phyloP scores from a whole-genome alignment of 331 rosid genomes.

The Acacia concinna region DNA sequence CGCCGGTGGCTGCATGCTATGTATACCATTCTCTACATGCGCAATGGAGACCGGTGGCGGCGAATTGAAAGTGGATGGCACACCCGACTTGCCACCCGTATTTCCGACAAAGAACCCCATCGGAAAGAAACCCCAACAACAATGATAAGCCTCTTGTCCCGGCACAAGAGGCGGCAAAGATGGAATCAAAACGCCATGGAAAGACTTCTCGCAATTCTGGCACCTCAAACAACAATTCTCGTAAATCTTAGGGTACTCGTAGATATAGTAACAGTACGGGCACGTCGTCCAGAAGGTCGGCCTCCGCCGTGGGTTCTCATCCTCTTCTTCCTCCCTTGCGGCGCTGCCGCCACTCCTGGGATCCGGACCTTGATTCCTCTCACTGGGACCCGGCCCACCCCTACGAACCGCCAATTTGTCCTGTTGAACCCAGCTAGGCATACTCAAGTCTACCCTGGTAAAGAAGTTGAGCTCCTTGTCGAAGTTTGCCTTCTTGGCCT shows the following conservation, averaged over 20 bases:
- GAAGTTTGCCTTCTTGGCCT: conserved; percentile 50
- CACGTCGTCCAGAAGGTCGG: conserved; percentile 88
- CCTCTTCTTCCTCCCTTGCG: conserved; percentile 20
- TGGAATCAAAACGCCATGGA: conserved; percentile 62
- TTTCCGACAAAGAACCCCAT: conserved; percentile 60
- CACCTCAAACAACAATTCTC: conserved; percentile 77
- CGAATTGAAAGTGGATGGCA: conserved; percentile 53
- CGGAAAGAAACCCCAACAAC: conserved; percentile 93
- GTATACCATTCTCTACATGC: conserved; percentile 25
- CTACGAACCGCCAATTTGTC: conserved; percentile 61
- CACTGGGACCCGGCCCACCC: conserved; percentile 27
- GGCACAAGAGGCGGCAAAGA: conserved; percentile 73
- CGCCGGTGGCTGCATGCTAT: background rate
- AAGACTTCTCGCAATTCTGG: conserved; percentile 70
- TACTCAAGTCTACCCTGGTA: conserved; percentile 54
- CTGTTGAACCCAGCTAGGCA: conserved; percentile 50
- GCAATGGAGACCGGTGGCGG: conserved; percentile 51
- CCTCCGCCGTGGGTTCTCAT: conserved; percentile 38
- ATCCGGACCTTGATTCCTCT: conserved; percentile 8
- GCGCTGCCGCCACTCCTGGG: background rate
- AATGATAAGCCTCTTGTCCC: conserved; percentile 80
- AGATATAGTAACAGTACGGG: conserved; percentile 80
- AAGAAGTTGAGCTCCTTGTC: conserved; percentile 62
- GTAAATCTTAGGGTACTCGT: conserved; percentile 76
- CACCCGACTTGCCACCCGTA: conserved; percentile 36